Conservation (phyloP, 1,139 yeast species). For the Yamadazyma oceani region DNA sequence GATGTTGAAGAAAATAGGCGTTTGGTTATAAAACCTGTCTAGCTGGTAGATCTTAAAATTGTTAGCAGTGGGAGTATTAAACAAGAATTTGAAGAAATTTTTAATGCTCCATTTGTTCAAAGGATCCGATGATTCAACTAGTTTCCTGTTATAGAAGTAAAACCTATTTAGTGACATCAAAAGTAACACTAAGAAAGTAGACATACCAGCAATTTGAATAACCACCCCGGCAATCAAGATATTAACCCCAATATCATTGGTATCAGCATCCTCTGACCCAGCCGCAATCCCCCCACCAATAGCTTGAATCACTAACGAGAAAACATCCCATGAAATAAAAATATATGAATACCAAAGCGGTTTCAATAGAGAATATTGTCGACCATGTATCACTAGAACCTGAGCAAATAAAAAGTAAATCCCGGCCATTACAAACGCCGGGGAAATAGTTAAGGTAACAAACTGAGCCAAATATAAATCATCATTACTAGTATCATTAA, state of each 20-base stretch:
- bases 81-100: conserved; percentile 32
- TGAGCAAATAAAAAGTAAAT: conserved; percentile 77
- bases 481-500: conserved; percentile 38
- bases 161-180: conserved; percentile 50
- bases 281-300: conserved; percentile 78
- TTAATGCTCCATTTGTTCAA: conserved; percentile 25
- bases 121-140: conserved; percentile 10
- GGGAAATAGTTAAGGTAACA: conserved; percentile 73
- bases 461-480: conserved; percentile 63
- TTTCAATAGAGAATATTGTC: conserved; percentile 55
- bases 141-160: conserved; percentile 31
- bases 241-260: conserved; percentile 56
- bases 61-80: conserved; percentile 25
- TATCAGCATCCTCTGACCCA: conserved; percentile 37
- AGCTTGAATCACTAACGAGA: conserved; percentile 77
- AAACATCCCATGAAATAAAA: conserved; percentile 64
- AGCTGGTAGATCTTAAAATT: conserved; percentile 24
- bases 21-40: conserved; percentile 34
- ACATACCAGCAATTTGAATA: conserved; percentile 75
- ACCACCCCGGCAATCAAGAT: conserved; percentile 82
- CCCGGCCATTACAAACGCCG: conserved; percentile 90
- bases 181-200: conserved; percentile 59
- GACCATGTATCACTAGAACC: conserved; percentile 67
- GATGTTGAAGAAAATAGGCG: not conserved
- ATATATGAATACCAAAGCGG: conserved; percentile 78